Evolutionary conservation across 768 basidiomycete species (phyloP), one percentile per base, ranked within the genome.

Genomic region (Russula sp.): DNA sequence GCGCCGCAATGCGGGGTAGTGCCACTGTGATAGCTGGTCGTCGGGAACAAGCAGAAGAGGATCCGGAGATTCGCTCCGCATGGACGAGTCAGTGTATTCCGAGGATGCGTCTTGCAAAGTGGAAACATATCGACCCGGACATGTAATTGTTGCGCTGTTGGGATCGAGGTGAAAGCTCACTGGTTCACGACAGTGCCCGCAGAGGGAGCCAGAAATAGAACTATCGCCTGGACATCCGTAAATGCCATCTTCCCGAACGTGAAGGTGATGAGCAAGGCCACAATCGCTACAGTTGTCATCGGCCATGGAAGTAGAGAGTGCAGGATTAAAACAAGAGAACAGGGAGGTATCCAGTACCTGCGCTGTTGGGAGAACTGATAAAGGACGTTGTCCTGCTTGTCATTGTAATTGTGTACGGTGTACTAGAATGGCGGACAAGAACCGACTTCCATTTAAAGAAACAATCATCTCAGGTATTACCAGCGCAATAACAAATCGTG

Each of bases 281-380:
- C 62, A 63, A 42, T 54, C 58, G 41, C 41, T 59, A 16, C 62
- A 63, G 41, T 36, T 47, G 32, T 55, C 62, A 38, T 54, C 51
- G 5, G 39, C 8, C 62, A 63, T 63, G 39, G 54, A 48, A 53
- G 35, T 16, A 35, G 22, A 16, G 29, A 18, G 47, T 7, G 10
- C n/a, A 2, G 47, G 10, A 25, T 20, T 34, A 7, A 16, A 32
- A 52, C 16, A 8, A 59, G 9, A 58, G 32, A 16, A 7, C 38
- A 2, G 34, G 22, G 18, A n/a, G 36, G 61, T 62, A 52, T 18
- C 61, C 61, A 62, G 61, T 36, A 62, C 56, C 49, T n/a, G 47
- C 9, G 32, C 25, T 3, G 10, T 7, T n/a, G 11, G 20, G 13
- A 61, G 39, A 39, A 35, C 5, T 16, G 42, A 35, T 45, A 9